Evolutionary conservation across 371 early-diverging fungal species (phyloP).

Genomic region (Hamiltosporidium tvaerminnensis): DNA sequence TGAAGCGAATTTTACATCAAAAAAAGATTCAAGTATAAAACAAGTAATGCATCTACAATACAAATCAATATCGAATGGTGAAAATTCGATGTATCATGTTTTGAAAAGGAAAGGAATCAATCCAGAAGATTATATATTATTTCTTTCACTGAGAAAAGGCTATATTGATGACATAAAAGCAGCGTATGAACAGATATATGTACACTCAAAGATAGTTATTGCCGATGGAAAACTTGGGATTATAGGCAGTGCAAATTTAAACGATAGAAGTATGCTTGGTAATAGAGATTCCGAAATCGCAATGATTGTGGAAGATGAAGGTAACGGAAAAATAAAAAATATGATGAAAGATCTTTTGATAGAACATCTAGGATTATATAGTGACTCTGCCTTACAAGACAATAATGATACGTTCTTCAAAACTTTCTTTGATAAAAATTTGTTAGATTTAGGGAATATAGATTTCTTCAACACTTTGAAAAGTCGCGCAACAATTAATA

Average conservation of each 20-base stretch:
- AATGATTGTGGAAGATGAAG: slow-evolving; percentile 63
- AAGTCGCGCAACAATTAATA: slow-evolving; percentile 3
- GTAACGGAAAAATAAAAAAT: slow-evolving; percentile 50
- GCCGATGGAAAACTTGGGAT: slow-evolving; percentile 66
- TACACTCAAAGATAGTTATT: slow-evolving; percentile 75
- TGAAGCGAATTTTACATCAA: slow-evolving; percentile 62
- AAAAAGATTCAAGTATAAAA: slow-evolving; percentile 62
- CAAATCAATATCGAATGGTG: slow-evolving; percentile 63
- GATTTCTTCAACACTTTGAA: slow-evolving; percentile 6
- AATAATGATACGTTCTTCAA: neutral
- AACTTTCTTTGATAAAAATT: neutral
- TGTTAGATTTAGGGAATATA: slow-evolving; percentile 2
- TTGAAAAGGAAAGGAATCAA: slow-evolving; percentile 59
- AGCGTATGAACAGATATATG: slow-evolving; percentile 66
- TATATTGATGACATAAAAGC: neutral
- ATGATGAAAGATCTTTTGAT: slow-evolving; percentile 7
- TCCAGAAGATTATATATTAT: slow-evolving; percentile 57
- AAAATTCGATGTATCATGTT: slow-evolving; percentile 58
- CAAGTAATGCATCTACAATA: slow-evolving; percentile 65
- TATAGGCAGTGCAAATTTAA: slow-evolving; percentile 68
- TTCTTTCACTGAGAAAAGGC: slow-evolving; percentile 19
- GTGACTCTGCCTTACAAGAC: neutral
- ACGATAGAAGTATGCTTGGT: slow-evolving; percentile 68
- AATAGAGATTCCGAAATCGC: slow-evolving; percentile 74
- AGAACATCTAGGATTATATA: slow-evolving; percentile 17